Evolutionary conservation across 2,329 filamentous ascomycete species (phyloP).

Genomic region (Penicillium sp.): DNA sequence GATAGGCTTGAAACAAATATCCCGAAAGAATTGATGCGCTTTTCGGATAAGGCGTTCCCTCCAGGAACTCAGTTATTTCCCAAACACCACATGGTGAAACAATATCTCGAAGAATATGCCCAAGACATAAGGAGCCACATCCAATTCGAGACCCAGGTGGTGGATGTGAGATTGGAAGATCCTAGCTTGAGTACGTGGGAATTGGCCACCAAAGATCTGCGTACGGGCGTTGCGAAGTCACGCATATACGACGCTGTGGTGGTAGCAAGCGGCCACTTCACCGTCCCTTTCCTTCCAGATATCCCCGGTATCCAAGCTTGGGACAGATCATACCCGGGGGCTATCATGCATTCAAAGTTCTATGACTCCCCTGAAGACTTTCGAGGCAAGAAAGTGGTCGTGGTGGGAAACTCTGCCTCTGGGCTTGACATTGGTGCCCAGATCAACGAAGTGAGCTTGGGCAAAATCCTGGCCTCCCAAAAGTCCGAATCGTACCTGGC

Average conservation of each 20-base stretch:
- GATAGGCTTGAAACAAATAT: constrained; percentile 81
- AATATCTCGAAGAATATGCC: constrained; percentile 70
- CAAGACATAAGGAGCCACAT: constrained; percentile 63
- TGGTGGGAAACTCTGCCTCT: constrained; percentile 80
- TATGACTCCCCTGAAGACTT: constrained; percentile 66
- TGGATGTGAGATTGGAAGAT: constrained; percentile 49
- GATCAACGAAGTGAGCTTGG: constrained; percentile 57
- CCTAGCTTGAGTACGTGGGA: constrained; percentile 52
- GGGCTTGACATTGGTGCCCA: constrained; percentile 78
- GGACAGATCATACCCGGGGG: constrained; percentile 53
- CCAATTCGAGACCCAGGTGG: constrained; percentile 64
- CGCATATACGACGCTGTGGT: constrained; percentile 68
- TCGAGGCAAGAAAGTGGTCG: constrained; percentile 65
- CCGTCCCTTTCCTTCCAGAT: constrained; percentile 61
- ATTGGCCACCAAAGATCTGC: constrained; percentile 51
- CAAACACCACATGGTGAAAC: constrained; percentile 61
- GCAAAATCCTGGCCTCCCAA: constrained; percentile 61
- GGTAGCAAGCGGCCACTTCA: constrained; percentile 70
- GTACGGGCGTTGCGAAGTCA: constrained; percentile 38
- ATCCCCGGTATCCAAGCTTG: constrained; percentile 58
- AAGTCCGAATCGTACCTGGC: constrained; percentile 48
- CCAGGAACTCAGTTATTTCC: constrained; percentile 67
- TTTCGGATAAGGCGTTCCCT: constrained; percentile 64
- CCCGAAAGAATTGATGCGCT: constrained; percentile 73
- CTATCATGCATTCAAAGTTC: constrained; percentile 70